Evolutionary conservation across 371 early-diverging fungal species (phyloP).

Genomic region (Fennellomyces sp.): DNA sequence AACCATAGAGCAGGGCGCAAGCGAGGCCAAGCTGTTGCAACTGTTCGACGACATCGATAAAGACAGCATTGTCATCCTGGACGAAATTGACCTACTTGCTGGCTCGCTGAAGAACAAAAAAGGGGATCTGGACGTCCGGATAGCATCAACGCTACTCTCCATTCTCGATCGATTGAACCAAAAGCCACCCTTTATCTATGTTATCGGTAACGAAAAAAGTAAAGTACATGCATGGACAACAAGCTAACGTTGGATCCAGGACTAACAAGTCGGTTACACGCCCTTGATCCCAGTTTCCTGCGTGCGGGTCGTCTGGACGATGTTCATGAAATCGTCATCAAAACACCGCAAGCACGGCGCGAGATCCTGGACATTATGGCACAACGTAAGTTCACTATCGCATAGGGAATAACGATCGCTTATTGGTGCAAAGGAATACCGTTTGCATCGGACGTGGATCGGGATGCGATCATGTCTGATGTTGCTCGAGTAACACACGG

Average conservation of each 20-base stretch:
- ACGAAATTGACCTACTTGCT: conserved; percentile 67
- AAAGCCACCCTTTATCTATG: conserved; percentile 40
- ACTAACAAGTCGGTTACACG: conserved; percentile 59
- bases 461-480: conserved; percentile 63
- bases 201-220: conserved; percentile 49
- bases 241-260: conserved; percentile 16
- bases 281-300: conserved; percentile 53
- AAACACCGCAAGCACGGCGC: conserved; percentile 47
- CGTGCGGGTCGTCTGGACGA: conserved; percentile 65
- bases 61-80: conserved; percentile 51
- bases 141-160: conserved; percentile 24
- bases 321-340: conserved; percentile 49
- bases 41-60: conserved; percentile 39
- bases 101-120: conserved; percentile 41
- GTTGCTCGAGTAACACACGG: conserved; percentile 96
- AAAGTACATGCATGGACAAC: background rate
- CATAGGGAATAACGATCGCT: background rate
- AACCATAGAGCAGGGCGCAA: conserved; percentile 59
- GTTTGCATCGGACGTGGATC: conserved; percentile 30
- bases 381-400: conserved; percentile 36
- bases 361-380: conserved; percentile 49
- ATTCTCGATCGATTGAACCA: conserved; percentile 58
- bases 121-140: conserved; percentile 35
- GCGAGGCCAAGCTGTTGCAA: conserved; percentile 44
- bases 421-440: background rate